Conservation (phyloP, 768 basidiomycete genomes). For the Boletus speciosus region DNA sequence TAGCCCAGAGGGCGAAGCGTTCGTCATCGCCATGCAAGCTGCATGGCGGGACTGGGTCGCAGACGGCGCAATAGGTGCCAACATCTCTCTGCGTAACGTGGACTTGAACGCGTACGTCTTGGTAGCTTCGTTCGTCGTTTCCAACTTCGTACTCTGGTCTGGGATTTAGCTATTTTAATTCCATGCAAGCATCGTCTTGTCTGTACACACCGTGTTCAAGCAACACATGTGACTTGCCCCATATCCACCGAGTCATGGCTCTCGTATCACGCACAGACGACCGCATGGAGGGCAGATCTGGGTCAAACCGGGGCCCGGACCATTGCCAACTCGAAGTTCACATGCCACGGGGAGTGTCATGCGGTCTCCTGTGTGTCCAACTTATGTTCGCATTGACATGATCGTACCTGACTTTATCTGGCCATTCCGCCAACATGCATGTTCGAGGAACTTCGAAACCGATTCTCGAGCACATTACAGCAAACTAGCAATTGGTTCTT, state of each 20-base stretch:
- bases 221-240: background rate
- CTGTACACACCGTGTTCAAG: background rate
- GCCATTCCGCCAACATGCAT: background rate
- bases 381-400: background rate
- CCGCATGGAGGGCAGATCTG: background rate
- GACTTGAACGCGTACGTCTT: background rate
- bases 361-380: too few species aligned
- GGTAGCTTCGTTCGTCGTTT: background rate
- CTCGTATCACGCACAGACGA: background rate
- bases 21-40: constrained; percentile 70
- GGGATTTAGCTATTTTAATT: background rate
- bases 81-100: constrained; percentile 18
- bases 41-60: constrained; percentile 74
- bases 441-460: background rate
- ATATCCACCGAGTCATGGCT: too few species aligned
- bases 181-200: too few species aligned
- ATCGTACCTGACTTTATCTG: background rate
- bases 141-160: background rate
- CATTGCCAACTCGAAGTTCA: background rate
- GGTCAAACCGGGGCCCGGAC: background rate
- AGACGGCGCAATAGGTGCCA: constrained; percentile 51
- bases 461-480: background rate
- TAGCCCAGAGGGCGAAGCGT: constrained; percentile 78
- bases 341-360: background rate
- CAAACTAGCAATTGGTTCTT: too few species aligned